A percentile compares a stretch with the other conserved stretches of the same genome.
phyloP scores from a whole-genome alignment of 805 yeast genomes.

The Hanseniaspora jakobsenii region DNA sequence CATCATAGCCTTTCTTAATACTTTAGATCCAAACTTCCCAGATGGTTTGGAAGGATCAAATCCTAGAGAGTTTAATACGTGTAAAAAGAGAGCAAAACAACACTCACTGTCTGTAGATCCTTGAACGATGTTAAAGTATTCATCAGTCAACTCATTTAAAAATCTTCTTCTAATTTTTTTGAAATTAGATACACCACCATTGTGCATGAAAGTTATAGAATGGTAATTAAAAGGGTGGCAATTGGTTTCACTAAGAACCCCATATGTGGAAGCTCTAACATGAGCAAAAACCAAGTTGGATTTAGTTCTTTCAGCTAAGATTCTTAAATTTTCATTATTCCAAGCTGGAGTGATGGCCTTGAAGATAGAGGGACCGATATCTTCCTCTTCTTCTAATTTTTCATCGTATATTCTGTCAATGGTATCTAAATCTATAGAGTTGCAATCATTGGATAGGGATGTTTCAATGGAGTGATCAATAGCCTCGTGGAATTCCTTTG shows the following conservation, averaged over 20 bases:
- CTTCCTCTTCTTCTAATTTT: constrained; percentile 31
- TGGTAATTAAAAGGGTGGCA: constrained; percentile 93
- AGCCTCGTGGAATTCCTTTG: no score
- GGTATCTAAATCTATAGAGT: constrained; percentile 1
- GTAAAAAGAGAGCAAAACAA: constrained; percentile 78
- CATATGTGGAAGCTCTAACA: constrained; percentile 91
- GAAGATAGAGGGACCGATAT: constrained; percentile 76
- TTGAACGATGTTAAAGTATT: constrained; percentile 67
- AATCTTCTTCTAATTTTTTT: constrained; percentile 58
- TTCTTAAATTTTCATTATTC: constrained; percentile 85
- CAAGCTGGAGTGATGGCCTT: constrained; percentile 97
- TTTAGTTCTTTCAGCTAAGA: constrained; percentile 77
- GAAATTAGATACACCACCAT: constrained; percentile 78
- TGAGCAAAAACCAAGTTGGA: constrained; percentile 83
- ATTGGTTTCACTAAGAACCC: constrained; percentile 85
- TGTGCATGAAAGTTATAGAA: constrained; percentile 90
- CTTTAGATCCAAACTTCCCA: constrained; percentile 41
- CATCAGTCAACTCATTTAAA: constrained; percentile 62
- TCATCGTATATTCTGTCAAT: not conserved
- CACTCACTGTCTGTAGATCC: constrained; percentile 96
- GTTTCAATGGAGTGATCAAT: no score
- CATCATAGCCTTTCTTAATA: constrained; percentile 55
- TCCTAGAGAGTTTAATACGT: constrained; percentile 64
- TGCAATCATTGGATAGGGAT: not conserved
- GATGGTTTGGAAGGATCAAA: constrained; percentile 45